Base-by-base conservation (phyloP, 805 yeast species). In the Ogataea henricii region DNA sequence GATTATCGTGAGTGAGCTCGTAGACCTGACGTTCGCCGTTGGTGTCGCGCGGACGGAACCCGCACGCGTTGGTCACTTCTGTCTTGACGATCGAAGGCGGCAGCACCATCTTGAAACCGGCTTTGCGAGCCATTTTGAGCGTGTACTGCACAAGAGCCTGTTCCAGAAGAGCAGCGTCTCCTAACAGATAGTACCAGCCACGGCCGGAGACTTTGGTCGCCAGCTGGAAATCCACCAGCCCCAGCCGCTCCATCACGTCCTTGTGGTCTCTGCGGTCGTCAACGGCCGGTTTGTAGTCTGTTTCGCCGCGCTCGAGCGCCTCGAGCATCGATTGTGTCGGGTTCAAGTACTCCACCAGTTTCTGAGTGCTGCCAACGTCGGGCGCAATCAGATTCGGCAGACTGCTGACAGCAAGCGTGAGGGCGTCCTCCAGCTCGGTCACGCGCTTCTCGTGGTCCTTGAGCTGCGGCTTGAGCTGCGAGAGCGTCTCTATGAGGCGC, bases 21-120 rank as follows among this genome's bases (percentile, higher is more conserved):
- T 91, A 94, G 0, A 89, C 85, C 63, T 94, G 99, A 43, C 83
- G 83, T 60, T 90, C 97, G 51, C 83, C 82, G 55, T 87, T 86
- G 57, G 82, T 84, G 60, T 94, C 98, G 50, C 96, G 79, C 10
- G 99, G 99, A 60, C 85, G 82, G 70, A 91, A 94, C 0, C 99
- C 99, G 71, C 99, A 94, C 0, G 97, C 97, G 54, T 76, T 72
- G 0, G 91, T 82, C 4, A 89, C 72, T 52, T 87, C 95, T 16
- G 81, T 71, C 55, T 86, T 80, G 2, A 91, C 96, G 13, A 94
- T 79, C 0, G 95, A 79, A 1, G 99, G 99, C 0, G 98, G 97
- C 9, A 80, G 65, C 8, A 84, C 80, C 77, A 85, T 77, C 27
- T 67, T 66, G 68, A 87, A 94, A 0, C 96, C 96, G 8, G 72